Conservation (phyloP, 805 yeast genomes). For the Candida verbasci region DNA sequence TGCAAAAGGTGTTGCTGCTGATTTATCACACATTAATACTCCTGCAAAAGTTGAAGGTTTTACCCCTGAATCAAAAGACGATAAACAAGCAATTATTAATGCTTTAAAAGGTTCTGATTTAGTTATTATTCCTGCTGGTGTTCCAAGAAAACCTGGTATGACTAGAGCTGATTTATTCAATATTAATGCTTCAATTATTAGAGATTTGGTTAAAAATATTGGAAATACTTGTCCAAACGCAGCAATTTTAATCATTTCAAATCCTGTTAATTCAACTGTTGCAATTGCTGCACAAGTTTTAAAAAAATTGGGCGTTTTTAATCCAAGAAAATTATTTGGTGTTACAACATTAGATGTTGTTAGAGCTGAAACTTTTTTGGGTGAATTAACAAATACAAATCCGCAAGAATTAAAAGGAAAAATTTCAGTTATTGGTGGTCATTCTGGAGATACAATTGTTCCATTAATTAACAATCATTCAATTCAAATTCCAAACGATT, state of each 20-base stretch:
- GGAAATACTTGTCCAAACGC: constrained; percentile 39
- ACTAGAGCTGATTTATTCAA: constrained; percentile 45
- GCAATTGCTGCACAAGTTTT: constrained; percentile 47
- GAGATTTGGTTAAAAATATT: constrained; percentile 39
- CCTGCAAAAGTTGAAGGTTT: constrained; percentile 37
- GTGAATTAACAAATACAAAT: constrained; percentile 26
- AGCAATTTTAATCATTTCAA: constrained; percentile 41
- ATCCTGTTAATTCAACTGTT: constrained; percentile 45
- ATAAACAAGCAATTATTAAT: constrained; percentile 28
- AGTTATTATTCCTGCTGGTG: constrained; percentile 45
- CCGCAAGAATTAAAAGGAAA: constrained; percentile 34
- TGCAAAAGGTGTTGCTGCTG: constrained; percentile 45
- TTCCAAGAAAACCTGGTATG: constrained; percentile 48
- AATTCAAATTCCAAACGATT: constrained; percentile 10
- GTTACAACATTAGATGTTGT: constrained; percentile 44
- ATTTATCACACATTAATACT: constrained; percentile 39
- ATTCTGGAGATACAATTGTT: constrained; percentile 44
- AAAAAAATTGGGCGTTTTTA: constrained; percentile 42
- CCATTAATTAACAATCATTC: constrained; percentile 27
- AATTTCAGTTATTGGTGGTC: constrained; percentile 43
- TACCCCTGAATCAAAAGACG: constrained; percentile 37
- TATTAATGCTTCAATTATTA: constrained; percentile 41
- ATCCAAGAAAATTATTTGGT: constrained; percentile 42
- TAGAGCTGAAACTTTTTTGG: constrained; percentile 44
- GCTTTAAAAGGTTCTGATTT: constrained; percentile 37